Base-by-base conservation (phyloP, 2,329 filamentous ascomycete genomes). In the Ophiostoma novo-ulmi region DNA sequence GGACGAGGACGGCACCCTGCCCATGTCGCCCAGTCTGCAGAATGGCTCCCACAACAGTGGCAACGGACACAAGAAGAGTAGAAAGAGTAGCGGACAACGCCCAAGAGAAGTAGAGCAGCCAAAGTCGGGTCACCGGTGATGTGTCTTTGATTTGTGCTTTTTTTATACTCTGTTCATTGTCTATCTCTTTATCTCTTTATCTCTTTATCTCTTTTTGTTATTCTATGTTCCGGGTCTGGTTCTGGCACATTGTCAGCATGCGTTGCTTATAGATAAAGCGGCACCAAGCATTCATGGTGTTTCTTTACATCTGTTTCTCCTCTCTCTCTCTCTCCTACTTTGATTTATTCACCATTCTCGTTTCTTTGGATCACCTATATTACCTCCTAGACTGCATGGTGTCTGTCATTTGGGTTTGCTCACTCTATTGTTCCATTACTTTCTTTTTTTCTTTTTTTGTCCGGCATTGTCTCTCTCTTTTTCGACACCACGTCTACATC, bases 1-100 rank as follows among this genome's bases (percentile, higher is more conserved):
- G 74, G 90, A 92, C 39, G 89, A 89, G 69, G 88, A 89, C 41
- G 77, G 80, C 72, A 73, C 67, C 0, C 65, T 76, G 11, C 82
- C 82, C 71, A 77, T 79, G 64, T 79, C 82, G 70, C 78, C 75
- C 17, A 77, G 80, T 70, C 76, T 69, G 39, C 52, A 89, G 69
- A 88, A 89, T 44, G 36, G 36, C 36, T n/a, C 5, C 2, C 5
- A 22, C 1, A 26, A 11, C 66, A 78, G 81, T 70, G 77, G 74
- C 35, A 78, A 81, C 70, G 77, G 72, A 7, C 75, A 74, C 70
- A 72, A 72, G 26, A 75, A 74, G 31, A 31, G 52, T 39, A 73
- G 71, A 67, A 74, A 71, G 74, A 76, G 52, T 58, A 67, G 26
- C 22, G 52, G 64, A 13, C 78, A 38, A 26, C 67, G 17, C 69